These are phyloP conservation scores for Ajuga chamaepitys DNA, from an alignment of 257 asterid species.

Conservation along the genomic window DNA sequence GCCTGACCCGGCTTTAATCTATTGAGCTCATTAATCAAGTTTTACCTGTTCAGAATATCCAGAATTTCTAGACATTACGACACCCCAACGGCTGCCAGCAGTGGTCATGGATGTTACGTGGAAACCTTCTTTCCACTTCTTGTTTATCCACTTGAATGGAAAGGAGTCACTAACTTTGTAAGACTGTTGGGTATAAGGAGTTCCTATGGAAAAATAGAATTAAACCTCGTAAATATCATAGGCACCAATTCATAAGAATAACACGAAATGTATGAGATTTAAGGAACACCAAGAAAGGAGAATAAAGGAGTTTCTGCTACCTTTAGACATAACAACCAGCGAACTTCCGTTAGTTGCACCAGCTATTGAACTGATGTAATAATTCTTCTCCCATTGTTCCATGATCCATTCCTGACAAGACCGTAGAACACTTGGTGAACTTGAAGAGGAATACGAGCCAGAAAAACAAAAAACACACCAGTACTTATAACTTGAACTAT, in stretches of 20 bases:
- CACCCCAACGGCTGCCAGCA: constrained; percentile 99
- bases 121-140: constrained; percentile 98
- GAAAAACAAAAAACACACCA: not conserved
- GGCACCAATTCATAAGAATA: not conserved
- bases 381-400: constrained; percentile 99
- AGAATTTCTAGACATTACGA: constrained; percentile 91
- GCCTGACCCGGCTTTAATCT: not conserved
- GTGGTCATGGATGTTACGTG: constrained; percentile 99
- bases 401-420: constrained; percentile 85
- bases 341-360: constrained; percentile 65
- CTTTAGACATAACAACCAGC: constrained; percentile 93
- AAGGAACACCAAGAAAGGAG: not conserved
- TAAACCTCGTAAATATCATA: not conserved
- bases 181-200: constrained; percentile 93
- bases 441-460: not conserved
- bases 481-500: not conserved
- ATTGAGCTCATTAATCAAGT: not conserved
- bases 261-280: not conserved
- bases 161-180: constrained; percentile 97
- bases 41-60: constrained; percentile 93
- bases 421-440: not conserved
- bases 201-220: constrained; percentile 39
- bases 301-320: constrained; percentile 26
- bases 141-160: constrained; percentile 97
- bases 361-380: constrained; percentile 92